Evolutionary conservation across 2,329 filamentous ascomycete genomes (phyloP).

Genomic region (Pseudogymnoascus sp.): DNA sequence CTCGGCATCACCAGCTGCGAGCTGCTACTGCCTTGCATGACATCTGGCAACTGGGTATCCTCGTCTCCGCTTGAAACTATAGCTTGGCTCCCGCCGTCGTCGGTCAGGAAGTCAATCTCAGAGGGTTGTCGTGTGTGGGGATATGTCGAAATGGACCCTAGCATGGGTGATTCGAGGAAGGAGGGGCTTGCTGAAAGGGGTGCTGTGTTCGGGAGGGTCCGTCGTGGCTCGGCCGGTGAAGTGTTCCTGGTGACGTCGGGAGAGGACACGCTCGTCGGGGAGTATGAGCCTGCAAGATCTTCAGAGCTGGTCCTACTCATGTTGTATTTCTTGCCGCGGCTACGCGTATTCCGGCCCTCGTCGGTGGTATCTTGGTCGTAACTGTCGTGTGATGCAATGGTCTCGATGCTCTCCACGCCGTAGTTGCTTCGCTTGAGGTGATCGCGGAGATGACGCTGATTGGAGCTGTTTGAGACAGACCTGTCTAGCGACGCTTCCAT

Average conservation of each 20-base stretch:
- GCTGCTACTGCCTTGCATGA: slow-evolving; percentile 44
- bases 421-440: slow-evolving; percentile 29
- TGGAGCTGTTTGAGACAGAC: slow-evolving; percentile 22
- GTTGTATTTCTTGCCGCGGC: slow-evolving; percentile 2
- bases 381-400: slow-evolving; percentile 26
- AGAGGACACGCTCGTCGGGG: slow-evolving; percentile 29
- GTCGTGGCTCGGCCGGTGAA: slow-evolving; percentile 23
- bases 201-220: slow-evolving; percentile 27
- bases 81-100: slow-evolving; percentile 35
- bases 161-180: slow-evolving; percentile 35
- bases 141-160: slow-evolving; percentile 40
- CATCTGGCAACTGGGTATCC: slow-evolving; percentile 31
- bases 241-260: slow-evolving; percentile 28
- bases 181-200: slow-evolving; percentile 39
- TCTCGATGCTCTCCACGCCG: slow-evolving; percentile 30
- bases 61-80: slow-evolving; percentile 29
- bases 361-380: slow-evolving; percentile 22
- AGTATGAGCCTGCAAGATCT: slow-evolving; percentile 22
- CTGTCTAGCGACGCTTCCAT: slow-evolving; percentile 36
- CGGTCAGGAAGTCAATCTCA: slow-evolving; percentile 41
- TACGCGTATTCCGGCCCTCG: slow-evolving; percentile 13
- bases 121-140: slow-evolving; percentile 47
- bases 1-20: slow-evolving; percentile 97
- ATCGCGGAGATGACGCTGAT: slow-evolving; percentile 29
- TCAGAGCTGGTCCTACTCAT: slow-evolving; percentile 18